Evolutionary conservation across 768 basidiomycete species (phyloP).

Genomic region (Russula lepida): DNA sequence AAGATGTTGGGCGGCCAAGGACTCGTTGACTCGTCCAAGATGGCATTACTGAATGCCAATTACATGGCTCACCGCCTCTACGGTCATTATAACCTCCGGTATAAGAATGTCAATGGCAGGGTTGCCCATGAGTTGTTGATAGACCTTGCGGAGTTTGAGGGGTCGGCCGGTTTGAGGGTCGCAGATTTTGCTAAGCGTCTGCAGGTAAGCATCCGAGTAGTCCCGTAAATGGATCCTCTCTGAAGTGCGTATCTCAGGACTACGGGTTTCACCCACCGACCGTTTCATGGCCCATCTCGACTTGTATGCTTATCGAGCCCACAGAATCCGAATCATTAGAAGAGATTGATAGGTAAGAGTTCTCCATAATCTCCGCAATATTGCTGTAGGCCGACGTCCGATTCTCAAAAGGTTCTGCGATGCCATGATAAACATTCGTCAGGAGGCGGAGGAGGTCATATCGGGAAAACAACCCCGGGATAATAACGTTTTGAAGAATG

Average conservation of each 20-base stretch:
- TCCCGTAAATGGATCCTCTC: not conserved
- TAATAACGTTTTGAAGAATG: slow-evolving; percentile 89
- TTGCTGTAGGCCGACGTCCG: not conserved
- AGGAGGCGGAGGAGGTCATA: slow-evolving; percentile 83
- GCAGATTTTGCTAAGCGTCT: slow-evolving; percentile 94
- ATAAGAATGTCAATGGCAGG: slow-evolving; percentile 82
- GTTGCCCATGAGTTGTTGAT: slow-evolving; percentile 96
- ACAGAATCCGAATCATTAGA: slow-evolving; percentile 93
- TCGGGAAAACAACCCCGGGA: slow-evolving; percentile 82
- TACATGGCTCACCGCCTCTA: slow-evolving; percentile 90
- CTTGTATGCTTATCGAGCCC: slow-evolving; percentile 96
- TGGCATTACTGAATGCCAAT: slow-evolving; percentile 91
- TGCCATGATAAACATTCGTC: slow-evolving; percentile 94
- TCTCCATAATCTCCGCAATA: not conserved
- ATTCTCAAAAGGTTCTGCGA: slow-evolving; percentile 72
- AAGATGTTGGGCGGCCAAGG: slow-evolving; percentile 98
- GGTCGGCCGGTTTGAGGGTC: slow-evolving; percentile 82
- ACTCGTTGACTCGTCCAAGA: slow-evolving; percentile 73
- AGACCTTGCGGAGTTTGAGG: slow-evolving; percentile 93
- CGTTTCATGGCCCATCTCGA: slow-evolving; percentile 96
- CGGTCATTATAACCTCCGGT: slow-evolving; percentile 77
- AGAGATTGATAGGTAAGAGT: slow-evolving; percentile 78
- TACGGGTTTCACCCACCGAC: slow-evolving; percentile 96
- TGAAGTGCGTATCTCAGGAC: slow-evolving; percentile 38
- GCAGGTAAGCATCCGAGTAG: slow-evolving; percentile 42